A percentile compares a stretch with the other conserved stretches of the same genome.
These are phyloP conservation scores for Gossypium herbaceum DNA, from an alignment of 345 rosid species.

Conservation along the genomic window DNA sequence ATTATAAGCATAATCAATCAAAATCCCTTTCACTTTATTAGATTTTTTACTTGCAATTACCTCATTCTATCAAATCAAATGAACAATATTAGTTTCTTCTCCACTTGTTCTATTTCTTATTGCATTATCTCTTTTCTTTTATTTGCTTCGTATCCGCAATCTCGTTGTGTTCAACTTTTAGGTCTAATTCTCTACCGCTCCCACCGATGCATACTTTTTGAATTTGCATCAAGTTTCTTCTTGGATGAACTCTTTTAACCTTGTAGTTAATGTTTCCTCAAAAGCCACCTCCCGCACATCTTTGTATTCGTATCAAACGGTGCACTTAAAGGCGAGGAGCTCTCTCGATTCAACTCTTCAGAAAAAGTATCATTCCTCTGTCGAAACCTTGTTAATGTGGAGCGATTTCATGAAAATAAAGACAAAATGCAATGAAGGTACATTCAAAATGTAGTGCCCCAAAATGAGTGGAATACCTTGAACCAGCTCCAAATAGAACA, in stretches of 20 bases:
- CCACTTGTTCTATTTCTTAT: slow-evolving; percentile 29
- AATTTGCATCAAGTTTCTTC: slow-evolving; percentile 1
- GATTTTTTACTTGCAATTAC: slow-evolving; percentile 36
- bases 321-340: slow-evolving; percentile 28
- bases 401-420: slow-evolving; percentile 42
- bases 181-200: not conserved
- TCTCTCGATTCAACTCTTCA: slow-evolving; percentile 27
- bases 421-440: slow-evolving; percentile 34
- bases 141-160: not conserved
- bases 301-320: slow-evolving; percentile 43
- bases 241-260: slow-evolving; percentile 30
- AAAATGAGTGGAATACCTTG: slow-evolving; percentile 43
- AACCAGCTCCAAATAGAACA: slow-evolving; percentile 44
- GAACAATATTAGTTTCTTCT: slow-evolving; percentile 38
- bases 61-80: slow-evolving; percentile 46
- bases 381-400: slow-evolving; percentile 31
- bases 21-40: slow-evolving; percentile 29
- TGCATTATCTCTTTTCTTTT: slow-evolving; percentile 11
- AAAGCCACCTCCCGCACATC: slow-evolving; percentile 28
- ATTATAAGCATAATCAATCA: slow-evolving; percentile 37
- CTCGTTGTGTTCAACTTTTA: not conserved
- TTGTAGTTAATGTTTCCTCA: slow-evolving; percentile 26
- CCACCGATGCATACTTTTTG: not conserved
- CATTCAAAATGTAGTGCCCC: slow-evolving; percentile 36
- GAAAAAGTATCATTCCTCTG: slow-evolving; percentile 36